Conservation (phyloP, 495 filamentous ascomycete species). For the Penicillium goetzii region DNA sequence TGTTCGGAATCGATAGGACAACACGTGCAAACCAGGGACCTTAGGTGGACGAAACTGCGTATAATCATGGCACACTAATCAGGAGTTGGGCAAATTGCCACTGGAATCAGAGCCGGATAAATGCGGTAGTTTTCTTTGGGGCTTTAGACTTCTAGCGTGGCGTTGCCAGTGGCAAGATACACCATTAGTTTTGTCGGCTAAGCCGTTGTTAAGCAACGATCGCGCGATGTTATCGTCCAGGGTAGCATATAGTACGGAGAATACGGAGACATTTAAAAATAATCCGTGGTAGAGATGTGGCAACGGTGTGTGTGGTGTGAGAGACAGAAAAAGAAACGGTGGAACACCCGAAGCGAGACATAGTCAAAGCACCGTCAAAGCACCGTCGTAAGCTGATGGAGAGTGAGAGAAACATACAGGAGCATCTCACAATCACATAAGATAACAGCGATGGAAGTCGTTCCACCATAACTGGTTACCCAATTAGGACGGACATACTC, state of each 20-base stretch:
- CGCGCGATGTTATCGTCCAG: constrained; percentile 2
- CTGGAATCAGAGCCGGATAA: not conserved
- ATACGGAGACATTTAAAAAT: constrained; percentile 1
- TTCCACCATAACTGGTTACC: not conserved
- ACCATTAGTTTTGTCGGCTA: not conserved
- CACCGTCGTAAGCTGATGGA: constrained; percentile 7
- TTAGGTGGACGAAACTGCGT: not conserved
- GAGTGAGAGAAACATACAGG: not conserved
- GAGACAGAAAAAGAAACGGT: not conserved
- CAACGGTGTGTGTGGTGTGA: not conserved
- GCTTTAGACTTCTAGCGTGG: not conserved
- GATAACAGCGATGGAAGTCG: not conserved
- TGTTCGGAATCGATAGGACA: not conserved
- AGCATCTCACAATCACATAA: not conserved
- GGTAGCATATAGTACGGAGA: not conserved
- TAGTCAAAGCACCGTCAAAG: constrained; percentile 1
- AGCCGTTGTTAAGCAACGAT: not conserved
- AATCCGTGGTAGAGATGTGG: constrained; percentile 6
- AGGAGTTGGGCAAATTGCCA: not conserved
- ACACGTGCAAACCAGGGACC: not conserved
- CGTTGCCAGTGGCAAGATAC: not conserved
- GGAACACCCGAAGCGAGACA: constrained; percentile 9
- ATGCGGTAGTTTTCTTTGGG: not conserved
- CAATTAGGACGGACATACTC: not conserved
- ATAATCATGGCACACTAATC: not conserved